phyloP scores from a whole-genome alignment of 768 basidiomycete species.

The Cystofilobasidium capitatum region DNA sequence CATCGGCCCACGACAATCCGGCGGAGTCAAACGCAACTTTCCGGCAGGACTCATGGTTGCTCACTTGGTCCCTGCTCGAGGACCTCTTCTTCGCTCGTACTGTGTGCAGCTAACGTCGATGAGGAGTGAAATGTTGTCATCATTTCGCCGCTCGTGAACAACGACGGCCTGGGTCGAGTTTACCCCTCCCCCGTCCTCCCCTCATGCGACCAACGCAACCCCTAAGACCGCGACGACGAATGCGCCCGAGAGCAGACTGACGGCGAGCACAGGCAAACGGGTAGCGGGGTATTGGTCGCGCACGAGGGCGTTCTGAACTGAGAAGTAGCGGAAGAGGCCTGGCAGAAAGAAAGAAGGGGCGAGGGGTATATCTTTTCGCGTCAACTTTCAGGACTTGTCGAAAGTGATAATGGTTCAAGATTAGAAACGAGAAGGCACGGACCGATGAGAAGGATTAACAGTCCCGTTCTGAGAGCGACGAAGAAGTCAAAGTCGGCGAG shows the following conservation, averaged over 20 bases:
- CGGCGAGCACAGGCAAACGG: slow-evolving; percentile 4
- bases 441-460: slow-evolving; percentile 28
- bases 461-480: neutral
- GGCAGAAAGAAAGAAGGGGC: neutral
- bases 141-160: no score
- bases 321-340: slow-evolving; percentile 14
- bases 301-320: slow-evolving; percentile 8
- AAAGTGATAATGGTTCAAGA: neutral
- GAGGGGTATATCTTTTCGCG: neutral
- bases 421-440: slow-evolving; percentile 1
- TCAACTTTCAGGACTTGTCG: neutral
- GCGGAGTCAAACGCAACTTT: no score
- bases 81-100: no score
- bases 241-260: slow-evolving; percentile 6
- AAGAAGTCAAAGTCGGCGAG: neutral
- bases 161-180: no score
- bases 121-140: no score
- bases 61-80: no score
- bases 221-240: slow-evolving; percentile 12
- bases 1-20: no score
- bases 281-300: slow-evolving; percentile 9
- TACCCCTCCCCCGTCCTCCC: no score
- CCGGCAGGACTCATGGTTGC: no score
- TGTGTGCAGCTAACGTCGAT: no score
- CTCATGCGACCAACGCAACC: neutral